Evolutionary conservation across 2,329 filamentous ascomycete species (phyloP).

Genomic region (Coniella vitis): DNA sequence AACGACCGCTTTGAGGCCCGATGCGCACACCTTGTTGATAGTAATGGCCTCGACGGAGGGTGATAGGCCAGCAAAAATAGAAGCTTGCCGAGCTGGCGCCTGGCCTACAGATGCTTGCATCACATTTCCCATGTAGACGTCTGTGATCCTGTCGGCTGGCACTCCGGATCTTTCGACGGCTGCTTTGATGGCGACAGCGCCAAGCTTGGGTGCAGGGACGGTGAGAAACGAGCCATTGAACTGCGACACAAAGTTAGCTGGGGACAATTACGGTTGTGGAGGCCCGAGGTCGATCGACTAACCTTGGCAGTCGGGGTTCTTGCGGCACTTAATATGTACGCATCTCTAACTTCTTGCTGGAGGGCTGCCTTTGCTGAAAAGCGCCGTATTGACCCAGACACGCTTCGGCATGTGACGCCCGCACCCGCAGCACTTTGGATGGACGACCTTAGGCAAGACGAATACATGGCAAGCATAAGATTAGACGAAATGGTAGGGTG

Average conservation of each 20-base stretch:
- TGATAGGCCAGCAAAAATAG: conserved; percentile 79
- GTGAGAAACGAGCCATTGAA: conserved; percentile 90
- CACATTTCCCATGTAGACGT: conserved; percentile 98
- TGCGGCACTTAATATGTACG: conserved; percentile 86
- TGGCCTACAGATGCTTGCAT: conserved; percentile 79
- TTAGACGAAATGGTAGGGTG: not conserved
- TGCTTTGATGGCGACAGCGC: conserved; percentile 84
- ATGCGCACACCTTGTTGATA: conserved; percentile 97
- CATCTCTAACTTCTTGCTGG: conserved; percentile 71
- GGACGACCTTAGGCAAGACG: conserved; percentile 22
- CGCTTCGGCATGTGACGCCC: conserved; percentile 15
- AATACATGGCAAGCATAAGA: conserved; percentile 20
- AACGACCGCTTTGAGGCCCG: conserved; percentile 84
- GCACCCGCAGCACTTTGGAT: conserved; percentile 3
- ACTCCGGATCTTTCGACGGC: conserved; percentile 82
- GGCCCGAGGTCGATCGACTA: conserved; percentile 4
- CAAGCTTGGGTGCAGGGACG: conserved; percentile 80
- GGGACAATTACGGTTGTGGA: not conserved
- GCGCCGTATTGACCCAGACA: conserved; percentile 26
- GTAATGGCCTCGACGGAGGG: conserved; percentile 80
- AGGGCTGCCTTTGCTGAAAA: conserved; percentile 41
- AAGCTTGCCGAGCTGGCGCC: conserved; percentile 83
- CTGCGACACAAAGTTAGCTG: conserved; percentile 35
- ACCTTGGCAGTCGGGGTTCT: conserved; percentile 89
- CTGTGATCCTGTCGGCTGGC: conserved; percentile 71